Evolutionary conservation across 2,329 filamentous ascomycete species (phyloP).

Genomic region (Orbilia javanica): DNA sequence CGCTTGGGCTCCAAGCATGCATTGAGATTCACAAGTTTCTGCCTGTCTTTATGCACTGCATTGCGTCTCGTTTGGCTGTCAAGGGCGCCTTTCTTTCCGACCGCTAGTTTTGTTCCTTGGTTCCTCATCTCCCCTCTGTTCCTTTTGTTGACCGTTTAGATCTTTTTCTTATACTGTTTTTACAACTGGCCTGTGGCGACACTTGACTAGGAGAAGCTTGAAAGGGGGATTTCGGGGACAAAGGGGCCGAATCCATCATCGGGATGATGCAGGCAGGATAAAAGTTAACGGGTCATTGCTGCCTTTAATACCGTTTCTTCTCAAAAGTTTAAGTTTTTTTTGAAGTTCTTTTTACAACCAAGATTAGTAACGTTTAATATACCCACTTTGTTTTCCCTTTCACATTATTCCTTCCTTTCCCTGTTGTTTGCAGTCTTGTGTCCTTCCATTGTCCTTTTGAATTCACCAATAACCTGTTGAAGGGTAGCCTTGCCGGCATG

Average conservation of each 20-base stretch:
- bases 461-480: slow-evolving; percentile 12
- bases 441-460: slow-evolving; percentile 16
- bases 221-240: slow-evolving; percentile 48
- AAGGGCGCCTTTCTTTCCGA: slow-evolving; percentile 15
- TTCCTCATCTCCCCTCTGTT: slow-evolving; percentile 47
- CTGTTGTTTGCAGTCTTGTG: slow-evolving; percentile 12
- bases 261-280: slow-evolving; percentile 56
- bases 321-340: no score
- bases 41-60: slow-evolving; percentile 22
- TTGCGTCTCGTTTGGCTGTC: slow-evolving; percentile 37
- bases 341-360: slow-evolving; percentile 49
- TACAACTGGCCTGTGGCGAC: slow-evolving; percentile 58
- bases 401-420: background rate
- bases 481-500: slow-evolving; percentile 54
- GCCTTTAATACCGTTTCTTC: slow-evolving; percentile 39
- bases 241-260: slow-evolving; percentile 51
- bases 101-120: slow-evolving; percentile 30
- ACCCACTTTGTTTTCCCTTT: slow-evolving; percentile 40
- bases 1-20: slow-evolving; percentile 44
- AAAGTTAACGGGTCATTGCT: slow-evolving; percentile 57
- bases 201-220: slow-evolving; percentile 55
- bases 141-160: slow-evolving; percentile 54
- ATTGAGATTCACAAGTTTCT: slow-evolving; percentile 34
- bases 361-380: slow-evolving; percentile 59
- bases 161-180: slow-evolving; percentile 55